phyloP scores from a whole-genome alignment of 495 filamentous ascomycete genomes.

The Thozetella sp. region DNA sequence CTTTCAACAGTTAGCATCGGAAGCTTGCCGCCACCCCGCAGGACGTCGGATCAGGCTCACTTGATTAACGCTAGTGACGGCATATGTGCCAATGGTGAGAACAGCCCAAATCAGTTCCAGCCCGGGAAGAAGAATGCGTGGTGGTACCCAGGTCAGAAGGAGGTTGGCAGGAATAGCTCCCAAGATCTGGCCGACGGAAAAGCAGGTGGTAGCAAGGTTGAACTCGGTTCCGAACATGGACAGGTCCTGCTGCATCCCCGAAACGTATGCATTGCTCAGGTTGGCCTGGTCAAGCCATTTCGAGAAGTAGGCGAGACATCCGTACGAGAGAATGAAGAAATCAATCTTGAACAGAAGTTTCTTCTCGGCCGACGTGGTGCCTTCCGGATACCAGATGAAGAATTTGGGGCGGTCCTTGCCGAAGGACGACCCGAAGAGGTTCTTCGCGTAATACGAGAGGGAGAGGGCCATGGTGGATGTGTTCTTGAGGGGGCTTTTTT shows the following conservation, averaged over 20 bases:
- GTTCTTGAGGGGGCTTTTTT: no score
- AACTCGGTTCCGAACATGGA: background rate
- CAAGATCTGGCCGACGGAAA: background rate
- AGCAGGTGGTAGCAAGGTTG: background rate
- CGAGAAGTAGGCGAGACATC: background rate
- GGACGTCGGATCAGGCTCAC: background rate
- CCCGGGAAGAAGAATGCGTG: background rate
- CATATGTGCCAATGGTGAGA: background rate
- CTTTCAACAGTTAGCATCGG: background rate
- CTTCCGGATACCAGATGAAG: background rate
- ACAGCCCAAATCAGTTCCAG: background rate
- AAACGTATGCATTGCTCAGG: conserved; percentile 1
- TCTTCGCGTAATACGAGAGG: background rate
- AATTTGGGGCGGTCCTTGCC: background rate
- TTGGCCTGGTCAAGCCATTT: conserved; percentile 2
- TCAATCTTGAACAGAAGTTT: conserved; percentile 2
- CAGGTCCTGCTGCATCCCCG: background rate
- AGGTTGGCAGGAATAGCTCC: background rate
- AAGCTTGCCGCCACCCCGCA: background rate
- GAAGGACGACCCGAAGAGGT: background rate
- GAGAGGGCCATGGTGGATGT: background rate
- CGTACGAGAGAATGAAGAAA: conserved; percentile 2
- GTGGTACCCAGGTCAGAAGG: background rate
- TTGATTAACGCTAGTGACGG: background rate
- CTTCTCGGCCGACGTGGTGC: background rate